phyloP scores from a whole-genome alignment of 1,284 basidiomycete species.

The Waitea zeae region DNA sequence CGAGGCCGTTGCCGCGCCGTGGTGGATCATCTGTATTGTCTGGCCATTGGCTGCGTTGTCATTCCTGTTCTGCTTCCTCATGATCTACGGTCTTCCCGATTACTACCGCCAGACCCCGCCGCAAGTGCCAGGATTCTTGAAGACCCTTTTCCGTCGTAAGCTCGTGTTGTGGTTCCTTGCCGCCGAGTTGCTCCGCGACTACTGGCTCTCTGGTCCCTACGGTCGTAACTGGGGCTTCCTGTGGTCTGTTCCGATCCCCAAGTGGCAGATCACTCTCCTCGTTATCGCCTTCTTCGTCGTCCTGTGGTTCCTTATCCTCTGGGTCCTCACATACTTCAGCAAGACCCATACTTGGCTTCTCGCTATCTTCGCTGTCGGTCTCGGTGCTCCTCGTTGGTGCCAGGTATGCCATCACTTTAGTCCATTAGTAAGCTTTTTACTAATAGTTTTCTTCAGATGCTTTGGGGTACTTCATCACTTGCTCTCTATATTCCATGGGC shows the following conservation, averaged over 20 bases:
- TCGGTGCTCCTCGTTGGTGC: slow-evolving; percentile 87
- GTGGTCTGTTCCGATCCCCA: slow-evolving; percentile 71
- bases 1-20: slow-evolving; percentile 34
- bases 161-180: slow-evolving; percentile 87
- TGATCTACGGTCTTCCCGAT: slow-evolving; percentile 68
- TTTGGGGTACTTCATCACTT: slow-evolving; percentile 80
- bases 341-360: slow-evolving; percentile 90
- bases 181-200: slow-evolving; percentile 77
- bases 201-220: slow-evolving; percentile 83
- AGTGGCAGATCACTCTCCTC: slow-evolving; percentile 70
- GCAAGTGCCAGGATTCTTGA: slow-evolving; percentile 82
- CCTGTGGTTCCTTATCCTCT: slow-evolving; percentile 65
- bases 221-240: slow-evolving; percentile 90
- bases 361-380: slow-evolving; percentile 84
- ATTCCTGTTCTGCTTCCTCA: slow-evolving; percentile 62
- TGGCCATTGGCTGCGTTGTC: slow-evolving; percentile 71
- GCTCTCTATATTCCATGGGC: slow-evolving; percentile 87
- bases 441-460: slow-evolving; percentile 28
- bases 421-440: slow-evolving; percentile 1
- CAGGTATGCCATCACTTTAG: slow-evolving; percentile 28
- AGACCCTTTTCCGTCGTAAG: slow-evolving; percentile 75
- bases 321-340: slow-evolving; percentile 67
- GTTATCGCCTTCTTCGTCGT: slow-evolving; percentile 73
- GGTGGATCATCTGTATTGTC: slow-evolving; percentile 71
- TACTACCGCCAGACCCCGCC: slow-evolving; percentile 82